Evolutionary conservation across 2,329 filamentous ascomycete genomes (phyloP), one percentile per base, ranked within the genome.

Genomic region (Aureobasidium sp.): DNA sequence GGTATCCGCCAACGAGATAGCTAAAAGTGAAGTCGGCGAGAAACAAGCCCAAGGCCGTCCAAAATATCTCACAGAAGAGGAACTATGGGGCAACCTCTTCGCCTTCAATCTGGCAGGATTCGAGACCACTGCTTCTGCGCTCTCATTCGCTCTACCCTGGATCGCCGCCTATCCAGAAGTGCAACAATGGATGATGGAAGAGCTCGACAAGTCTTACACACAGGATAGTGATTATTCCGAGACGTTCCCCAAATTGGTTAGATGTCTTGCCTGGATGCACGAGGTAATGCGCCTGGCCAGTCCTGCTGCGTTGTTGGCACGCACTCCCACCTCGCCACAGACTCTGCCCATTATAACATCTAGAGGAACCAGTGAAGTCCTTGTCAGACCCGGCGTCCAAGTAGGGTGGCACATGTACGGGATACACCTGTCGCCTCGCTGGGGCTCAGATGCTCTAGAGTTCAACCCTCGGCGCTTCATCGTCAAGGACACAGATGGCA

Each of bases 51-150:
- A 52, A 9, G 48, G 29, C 26, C 32, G 7, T 1, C 7, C 5
- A 26, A 36, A 44, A 20, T 34, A 37, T 1, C 65, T 78, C 10
- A 69, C 70, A 1, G 71, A 77, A 8, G 71, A 74, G 1, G 77
- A 80, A 61, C 72, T 78, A 48, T 70, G 70, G 37, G 75, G 77
- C 2, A 81, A 80, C 63, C 67, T 81, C 7, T 81, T 77, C 69
- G 69, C 79, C 37, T 79, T 81, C 66, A 80, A 72, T 9, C 69
- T 71, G 2, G 78, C 78, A 5, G 79, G 79, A 2, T 78, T 79
- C 64, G 77, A 82, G 64, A 79, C 78, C 0, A 81, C 79, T 0
- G 78, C 80, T 2, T 80, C 79, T 57, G 79, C 78, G 81, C 63
- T 78, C 79, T 0, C 68, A 79, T 57, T 78, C 77, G 71, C 82